These are phyloP conservation scores for Xylariaceae sp. DNA, from an alignment of 2,329 filamentous ascomycete genomes.

Conservation along the genomic window DNA sequence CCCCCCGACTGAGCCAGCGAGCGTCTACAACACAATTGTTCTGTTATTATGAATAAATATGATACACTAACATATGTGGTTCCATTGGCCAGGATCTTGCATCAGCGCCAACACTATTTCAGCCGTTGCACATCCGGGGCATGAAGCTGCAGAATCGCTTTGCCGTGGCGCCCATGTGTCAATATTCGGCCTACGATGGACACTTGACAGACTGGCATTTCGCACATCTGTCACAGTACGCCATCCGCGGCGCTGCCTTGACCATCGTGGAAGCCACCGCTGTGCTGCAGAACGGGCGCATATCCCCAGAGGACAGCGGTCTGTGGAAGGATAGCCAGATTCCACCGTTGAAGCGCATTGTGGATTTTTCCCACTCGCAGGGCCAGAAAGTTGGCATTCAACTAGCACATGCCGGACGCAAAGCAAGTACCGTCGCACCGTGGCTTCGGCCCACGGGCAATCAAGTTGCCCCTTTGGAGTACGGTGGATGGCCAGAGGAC, in stretches of 20 bases:
- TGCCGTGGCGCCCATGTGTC: slow-evolving; percentile 59
- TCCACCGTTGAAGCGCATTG: slow-evolving; percentile 63
- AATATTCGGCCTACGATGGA: slow-evolving; percentile 55
- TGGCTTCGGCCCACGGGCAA: slow-evolving; percentile 58
- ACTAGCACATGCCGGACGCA: slow-evolving; percentile 74
- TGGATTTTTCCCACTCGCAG: slow-evolving; percentile 78
- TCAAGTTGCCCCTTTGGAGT: slow-evolving; percentile 32
- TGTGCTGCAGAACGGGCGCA: slow-evolving; percentile 72
- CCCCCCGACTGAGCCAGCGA: too few relatives aligned
- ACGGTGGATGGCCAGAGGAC: slow-evolving; percentile 36
- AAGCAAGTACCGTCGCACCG: slow-evolving; percentile 57
- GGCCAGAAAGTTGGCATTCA: slow-evolving; percentile 74
- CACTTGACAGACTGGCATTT: slow-evolving; percentile 79
- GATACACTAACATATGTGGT: too few relatives aligned
- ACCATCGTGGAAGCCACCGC: slow-evolving; percentile 75
- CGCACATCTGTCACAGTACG: slow-evolving; percentile 75
- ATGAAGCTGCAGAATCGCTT: slow-evolving; percentile 54
- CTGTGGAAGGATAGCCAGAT: slow-evolving; percentile 85
- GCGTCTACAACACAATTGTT: too few relatives aligned
- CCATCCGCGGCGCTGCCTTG: slow-evolving; percentile 69
- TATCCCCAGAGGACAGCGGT: slow-evolving; percentile 74
- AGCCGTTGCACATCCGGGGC: slow-evolving; percentile 51
- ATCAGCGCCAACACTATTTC: slow-evolving; percentile 51
- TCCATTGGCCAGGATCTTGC: slow-evolving; percentile 21
- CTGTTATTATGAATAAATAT: too few relatives aligned